These are phyloP conservation scores for Omphalotus guepiniiformis DNA, from an alignment of 768 basidiomycete genomes.

Conservation along the genomic window DNA sequence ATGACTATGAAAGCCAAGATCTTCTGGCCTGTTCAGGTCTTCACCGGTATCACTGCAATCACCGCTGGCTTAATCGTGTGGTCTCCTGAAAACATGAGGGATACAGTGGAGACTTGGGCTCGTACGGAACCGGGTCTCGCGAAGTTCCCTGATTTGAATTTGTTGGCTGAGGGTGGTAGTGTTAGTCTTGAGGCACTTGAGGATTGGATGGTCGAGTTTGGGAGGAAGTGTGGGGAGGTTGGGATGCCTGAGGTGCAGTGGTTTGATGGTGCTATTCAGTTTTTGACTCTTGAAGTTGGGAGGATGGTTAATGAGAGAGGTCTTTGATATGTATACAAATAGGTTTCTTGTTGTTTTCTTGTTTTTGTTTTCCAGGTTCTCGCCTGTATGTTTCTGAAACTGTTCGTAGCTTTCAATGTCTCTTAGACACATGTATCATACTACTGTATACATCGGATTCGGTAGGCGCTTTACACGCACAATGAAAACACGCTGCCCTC, in stretches of 20 bases:
- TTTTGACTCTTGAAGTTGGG: not conserved
- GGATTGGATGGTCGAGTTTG: not conserved
- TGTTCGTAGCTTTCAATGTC: too few relatives aligned
- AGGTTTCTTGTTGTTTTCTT: too few relatives aligned
- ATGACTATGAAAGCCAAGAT: slow-evolving; percentile 2
- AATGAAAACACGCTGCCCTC: too few relatives aligned
- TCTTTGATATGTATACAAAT: too few relatives aligned
- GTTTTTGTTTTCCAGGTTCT: too few relatives aligned
- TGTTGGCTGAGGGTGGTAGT: not conserved
- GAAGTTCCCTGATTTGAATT: not conserved
- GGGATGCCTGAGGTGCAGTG: slow-evolving; percentile 2
- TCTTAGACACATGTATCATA: too few relatives aligned
- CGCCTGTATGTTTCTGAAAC: too few relatives aligned
- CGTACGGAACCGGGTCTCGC: not conserved
- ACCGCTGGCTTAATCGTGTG: not conserved
- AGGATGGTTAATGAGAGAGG: too few relatives aligned
- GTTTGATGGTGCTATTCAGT: not conserved
- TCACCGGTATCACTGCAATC: not conserved
- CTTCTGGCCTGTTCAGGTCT: not conserved
- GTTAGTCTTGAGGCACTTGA: not conserved
- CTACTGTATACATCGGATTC: too few relatives aligned
- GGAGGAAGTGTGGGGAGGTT: not conserved
- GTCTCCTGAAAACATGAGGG: not conserved
- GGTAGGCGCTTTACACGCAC: too few relatives aligned
- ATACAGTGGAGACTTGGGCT: not conserved